Evolutionary conservation across 2,329 filamentous ascomycete genomes (phyloP).

Genomic region (Colletotrichum sp.): DNA sequence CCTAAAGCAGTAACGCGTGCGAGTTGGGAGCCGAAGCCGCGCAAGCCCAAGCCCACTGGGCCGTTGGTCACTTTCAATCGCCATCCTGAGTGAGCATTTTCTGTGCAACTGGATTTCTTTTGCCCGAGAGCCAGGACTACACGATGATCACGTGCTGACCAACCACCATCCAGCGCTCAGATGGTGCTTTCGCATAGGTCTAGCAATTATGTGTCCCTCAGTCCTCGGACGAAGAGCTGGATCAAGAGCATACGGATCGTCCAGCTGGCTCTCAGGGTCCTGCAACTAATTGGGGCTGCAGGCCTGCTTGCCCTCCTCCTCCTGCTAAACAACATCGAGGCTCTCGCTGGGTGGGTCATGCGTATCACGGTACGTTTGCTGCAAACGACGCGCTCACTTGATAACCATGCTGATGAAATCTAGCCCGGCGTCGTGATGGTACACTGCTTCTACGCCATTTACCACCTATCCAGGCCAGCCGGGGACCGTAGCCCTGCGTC

Average conservation of each 20-base stretch:
- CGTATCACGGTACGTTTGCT: conserved; percentile 71
- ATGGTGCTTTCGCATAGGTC: conserved; percentile 67
- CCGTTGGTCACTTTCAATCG: conserved; percentile 83
- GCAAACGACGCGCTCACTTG: background rate
- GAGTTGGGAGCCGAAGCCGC: conserved; percentile 70
- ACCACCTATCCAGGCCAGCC: conserved; percentile 76
- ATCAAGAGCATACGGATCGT: conserved; percentile 73
- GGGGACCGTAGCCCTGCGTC: conserved; percentile 77
- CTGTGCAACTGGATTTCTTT: background rate
- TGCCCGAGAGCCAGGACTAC: background rate
- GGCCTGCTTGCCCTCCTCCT: conserved; percentile 80
- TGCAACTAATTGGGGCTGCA: conserved; percentile 71
- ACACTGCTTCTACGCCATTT: conserved; percentile 79
- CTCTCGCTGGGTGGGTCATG: conserved; percentile 75
- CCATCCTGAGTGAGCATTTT: conserved; percentile 78
- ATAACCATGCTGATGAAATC: conserved; percentile 20
- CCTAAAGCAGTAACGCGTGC: conserved; percentile 85
- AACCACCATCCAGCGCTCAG: conserved; percentile 53
- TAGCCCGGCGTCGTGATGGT: conserved; percentile 79
- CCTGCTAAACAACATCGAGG: conserved; percentile 72
- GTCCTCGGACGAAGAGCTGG: conserved; percentile 69
- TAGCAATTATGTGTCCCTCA: conserved; percentile 69
- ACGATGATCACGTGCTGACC: background rate
- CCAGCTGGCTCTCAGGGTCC: conserved; percentile 71
- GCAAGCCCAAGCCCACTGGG: conserved; percentile 71